Conservation (phyloP, 2,329 filamentous ascomycete genomes). For the Pseudogymnoascus sp. region DNA sequence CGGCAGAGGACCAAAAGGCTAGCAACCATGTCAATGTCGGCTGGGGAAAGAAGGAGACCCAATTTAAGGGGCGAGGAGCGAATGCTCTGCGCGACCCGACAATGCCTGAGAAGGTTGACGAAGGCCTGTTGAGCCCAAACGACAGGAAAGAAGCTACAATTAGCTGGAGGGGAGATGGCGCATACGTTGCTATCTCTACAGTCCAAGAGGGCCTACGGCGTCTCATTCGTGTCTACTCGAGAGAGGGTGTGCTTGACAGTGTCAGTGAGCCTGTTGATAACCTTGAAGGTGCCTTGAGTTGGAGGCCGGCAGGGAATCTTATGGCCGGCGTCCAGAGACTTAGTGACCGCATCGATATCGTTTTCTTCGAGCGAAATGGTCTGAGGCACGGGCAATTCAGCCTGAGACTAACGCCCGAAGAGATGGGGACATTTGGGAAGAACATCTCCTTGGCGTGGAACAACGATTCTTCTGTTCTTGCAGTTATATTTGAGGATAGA, state of each 20-base stretch:
- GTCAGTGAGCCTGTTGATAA: slow-evolving; percentile 92
- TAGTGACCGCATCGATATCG: slow-evolving; percentile 63
- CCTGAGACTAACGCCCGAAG: slow-evolving; percentile 59
- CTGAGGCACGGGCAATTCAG: slow-evolving; percentile 90
- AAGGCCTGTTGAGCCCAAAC: slow-evolving; percentile 65
- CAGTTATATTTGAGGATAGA: slow-evolving; percentile 65
- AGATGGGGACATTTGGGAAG: slow-evolving; percentile 46
- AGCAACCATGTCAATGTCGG: slow-evolving; percentile 94
- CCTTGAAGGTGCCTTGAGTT: slow-evolving; percentile 80
- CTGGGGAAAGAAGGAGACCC: slow-evolving; percentile 97
- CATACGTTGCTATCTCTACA: slow-evolving; percentile 79
- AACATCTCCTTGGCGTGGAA: slow-evolving; percentile 76
- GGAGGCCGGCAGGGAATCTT: slow-evolving; percentile 84
- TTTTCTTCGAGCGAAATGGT: slow-evolving; percentile 97
- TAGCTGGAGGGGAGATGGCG: slow-evolving; percentile 91
- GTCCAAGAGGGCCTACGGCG: slow-evolving; percentile 63
- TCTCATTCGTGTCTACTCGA: slow-evolving; percentile 80
- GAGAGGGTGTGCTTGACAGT: slow-evolving; percentile 84
- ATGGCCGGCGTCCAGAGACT: slow-evolving; percentile 77
- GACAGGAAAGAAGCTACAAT: slow-evolving; percentile 69
- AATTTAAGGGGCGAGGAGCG: slow-evolving; percentile 89
- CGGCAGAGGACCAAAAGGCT: slow-evolving; percentile 69
- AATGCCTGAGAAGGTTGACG: slow-evolving; percentile 84
- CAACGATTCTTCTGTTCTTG: slow-evolving; percentile 81
- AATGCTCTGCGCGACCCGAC: slow-evolving; percentile 85